These are phyloP conservation scores for Gossypium stocksii DNA, from an alignment of 345 rosid genomes.

Conservation along the genomic window DNA sequence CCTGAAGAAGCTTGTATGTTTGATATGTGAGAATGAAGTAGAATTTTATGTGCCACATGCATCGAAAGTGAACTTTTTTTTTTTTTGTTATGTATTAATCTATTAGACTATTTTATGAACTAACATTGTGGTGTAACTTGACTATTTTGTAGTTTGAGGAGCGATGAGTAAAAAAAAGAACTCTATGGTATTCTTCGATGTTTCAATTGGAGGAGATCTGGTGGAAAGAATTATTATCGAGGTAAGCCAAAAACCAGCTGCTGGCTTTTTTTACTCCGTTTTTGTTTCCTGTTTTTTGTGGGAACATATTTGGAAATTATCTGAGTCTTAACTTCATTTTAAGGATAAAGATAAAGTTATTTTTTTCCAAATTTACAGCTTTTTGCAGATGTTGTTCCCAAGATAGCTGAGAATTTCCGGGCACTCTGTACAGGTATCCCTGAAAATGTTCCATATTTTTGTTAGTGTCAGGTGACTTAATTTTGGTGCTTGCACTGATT, in stretches of 20 bases:
- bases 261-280: neutral
- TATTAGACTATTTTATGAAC: neutral
- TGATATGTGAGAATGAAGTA: neutral
- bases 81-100: neutral
- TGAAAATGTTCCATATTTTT: slow-evolving; percentile 8
- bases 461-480: no score
- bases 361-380: slow-evolving; percentile 47
- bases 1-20: neutral
- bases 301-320: neutral
- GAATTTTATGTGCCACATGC: neutral
- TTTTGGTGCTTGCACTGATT: neutral
- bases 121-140: slow-evolving; percentile 7
- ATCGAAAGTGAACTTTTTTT: neutral
- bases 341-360: neutral
- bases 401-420: slow-evolving; percentile 91
- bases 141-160: slow-evolving; percentile 19
- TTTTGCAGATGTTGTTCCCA: slow-evolving; percentile 83
- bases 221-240: slow-evolving; percentile 66
- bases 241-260: slow-evolving; percentile 42
- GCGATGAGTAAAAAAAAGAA: slow-evolving; percentile 75
- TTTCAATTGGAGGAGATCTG: slow-evolving; percentile 65
- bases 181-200: slow-evolving; percentile 71
- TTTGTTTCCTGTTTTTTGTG: neutral
- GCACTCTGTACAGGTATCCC: slow-evolving; percentile 86
- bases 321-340: neutral